phyloP scores from a whole-genome alignment of 495 filamentous ascomycete species.

The Podospora conica region DNA sequence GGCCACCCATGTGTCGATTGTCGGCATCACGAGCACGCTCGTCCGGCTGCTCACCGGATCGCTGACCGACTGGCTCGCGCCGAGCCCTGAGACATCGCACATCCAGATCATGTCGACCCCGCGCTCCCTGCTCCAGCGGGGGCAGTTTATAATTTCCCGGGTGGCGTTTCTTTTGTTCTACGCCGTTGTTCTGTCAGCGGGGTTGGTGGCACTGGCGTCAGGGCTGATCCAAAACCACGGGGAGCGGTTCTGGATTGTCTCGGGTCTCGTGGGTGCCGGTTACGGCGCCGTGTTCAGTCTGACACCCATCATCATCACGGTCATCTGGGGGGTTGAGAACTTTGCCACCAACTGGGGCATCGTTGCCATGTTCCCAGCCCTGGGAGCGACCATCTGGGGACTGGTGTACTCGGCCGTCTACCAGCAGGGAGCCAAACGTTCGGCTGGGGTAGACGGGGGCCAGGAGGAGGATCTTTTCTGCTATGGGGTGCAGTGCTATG shows the following conservation, averaged over 20 bases:
- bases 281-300: slow-evolving; percentile 90
- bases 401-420: slow-evolving; percentile 76
- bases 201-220: slow-evolving; percentile 67
- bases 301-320: slow-evolving; percentile 81
- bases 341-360: slow-evolving; percentile 98
- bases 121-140: slow-evolving; percentile 19
- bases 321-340: slow-evolving; percentile 97
- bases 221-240: slow-evolving; percentile 60
- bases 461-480: slow-evolving; percentile 49
- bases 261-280: slow-evolving; percentile 73
- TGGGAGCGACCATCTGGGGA: slow-evolving; percentile 81
- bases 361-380: slow-evolving; percentile 81
- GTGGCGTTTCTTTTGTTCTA: slow-evolving; percentile 71
- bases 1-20: slow-evolving; percentile 85
- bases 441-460: slow-evolving; percentile 16
- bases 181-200: slow-evolving; percentile 67
- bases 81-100: slow-evolving; percentile 43
- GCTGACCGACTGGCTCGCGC: slow-evolving; percentile 81
- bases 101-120: slow-evolving; percentile 32
- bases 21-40: slow-evolving; percentile 85
- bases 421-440: slow-evolving; percentile 50
- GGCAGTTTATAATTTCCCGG: slow-evolving; percentile 60
- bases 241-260: slow-evolving; percentile 72
- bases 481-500: slow-evolving; percentile 76
- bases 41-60: slow-evolving; percentile 80